Evolutionary conservation across 2,329 filamentous ascomycete genomes (phyloP).

Genomic region (Nemania serpens): DNA sequence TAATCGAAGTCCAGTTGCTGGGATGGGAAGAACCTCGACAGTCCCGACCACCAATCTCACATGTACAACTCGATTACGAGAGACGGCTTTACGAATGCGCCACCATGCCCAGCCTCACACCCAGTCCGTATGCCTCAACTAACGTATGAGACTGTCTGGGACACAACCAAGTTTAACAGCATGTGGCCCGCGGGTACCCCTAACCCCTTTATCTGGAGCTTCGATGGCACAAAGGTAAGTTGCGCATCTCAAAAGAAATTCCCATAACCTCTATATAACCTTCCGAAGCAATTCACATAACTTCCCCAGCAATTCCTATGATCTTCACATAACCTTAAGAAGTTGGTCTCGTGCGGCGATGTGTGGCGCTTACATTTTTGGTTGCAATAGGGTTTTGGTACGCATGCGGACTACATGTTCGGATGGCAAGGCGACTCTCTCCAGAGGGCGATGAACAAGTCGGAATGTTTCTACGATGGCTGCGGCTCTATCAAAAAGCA

Average conservation of each 20-base stretch:
- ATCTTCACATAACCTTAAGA: too few species aligned
- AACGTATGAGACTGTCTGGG: conserved; percentile 52
- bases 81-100: conserved; percentile 30
- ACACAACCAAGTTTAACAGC: conserved; percentile 47
- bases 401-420: conserved; percentile 45
- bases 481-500: conserved; percentile 43
- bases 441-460: conserved; percentile 45
- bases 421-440: conserved; percentile 42
- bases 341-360: too few species aligned
- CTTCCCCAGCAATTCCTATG: too few species aligned
- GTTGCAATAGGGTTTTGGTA: conserved; percentile 44
- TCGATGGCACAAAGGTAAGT: conserved; percentile 36
- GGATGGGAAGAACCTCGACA: conserved; percentile 51
- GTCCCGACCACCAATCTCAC: conserved; percentile 32
- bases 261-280: too few species aligned
- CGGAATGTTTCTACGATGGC: conserved; percentile 48
- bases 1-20: conserved; percentile 43
- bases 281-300: too few species aligned
- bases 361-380: too few species aligned
- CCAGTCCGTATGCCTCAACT: conserved; percentile 50
- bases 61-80: conserved; percentile 38
- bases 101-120: conserved; percentile 42
- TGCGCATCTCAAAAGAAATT: too few species aligned
- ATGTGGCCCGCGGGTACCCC: conserved; percentile 43
- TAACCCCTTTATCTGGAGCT: conserved; percentile 43